Evolutionary conservation across 306 rosid species (phyloP).

Genomic region (Quercus rubra): DNA sequence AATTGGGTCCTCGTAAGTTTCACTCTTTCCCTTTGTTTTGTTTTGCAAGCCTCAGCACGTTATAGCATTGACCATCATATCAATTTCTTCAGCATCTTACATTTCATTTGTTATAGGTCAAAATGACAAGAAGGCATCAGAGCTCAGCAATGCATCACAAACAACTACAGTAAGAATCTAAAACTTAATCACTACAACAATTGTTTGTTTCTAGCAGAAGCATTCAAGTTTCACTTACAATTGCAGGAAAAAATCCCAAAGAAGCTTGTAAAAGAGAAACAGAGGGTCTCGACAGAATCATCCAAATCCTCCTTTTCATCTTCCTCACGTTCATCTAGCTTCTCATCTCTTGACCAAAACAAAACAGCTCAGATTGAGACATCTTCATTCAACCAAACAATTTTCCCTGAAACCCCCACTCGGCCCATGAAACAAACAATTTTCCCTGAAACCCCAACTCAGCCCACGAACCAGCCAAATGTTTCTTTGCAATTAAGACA

Average conservation of each 20-base stretch:
- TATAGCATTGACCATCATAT: not conserved
- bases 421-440: slow-evolving; percentile 19
- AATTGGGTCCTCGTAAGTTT: not conserved
- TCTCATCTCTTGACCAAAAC: slow-evolving; percentile 64
- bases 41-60: not conserved
- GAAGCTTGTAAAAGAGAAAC: slow-evolving; percentile 44
- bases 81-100: not conserved
- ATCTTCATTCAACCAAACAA: slow-evolving; percentile 26
- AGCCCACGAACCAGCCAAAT: slow-evolving; percentile 31
- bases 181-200: slow-evolving; percentile 1
- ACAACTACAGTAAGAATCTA: slow-evolving; percentile 45
- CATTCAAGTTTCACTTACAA: not conserved
- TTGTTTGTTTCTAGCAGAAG: slow-evolving; percentile 1
- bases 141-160: slow-evolving; percentile 23
- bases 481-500: slow-evolving; percentile 11
- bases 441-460: slow-evolving; percentile 21
- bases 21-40: not conserved
- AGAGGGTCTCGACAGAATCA: slow-evolving; percentile 61
- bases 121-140: slow-evolving; percentile 29
- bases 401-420: slow-evolving; percentile 19
- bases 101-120: slow-evolving; percentile 29
- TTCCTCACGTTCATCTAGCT: slow-evolving; percentile 75
- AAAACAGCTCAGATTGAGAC: slow-evolving; percentile 49
- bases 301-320: slow-evolving; percentile 60
- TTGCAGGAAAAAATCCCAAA: slow-evolving; percentile 54